These are phyloP conservation scores for Fusarium napiforme DNA, from an alignment of 2,329 filamentous ascomycete species.

Conservation along the genomic window DNA sequence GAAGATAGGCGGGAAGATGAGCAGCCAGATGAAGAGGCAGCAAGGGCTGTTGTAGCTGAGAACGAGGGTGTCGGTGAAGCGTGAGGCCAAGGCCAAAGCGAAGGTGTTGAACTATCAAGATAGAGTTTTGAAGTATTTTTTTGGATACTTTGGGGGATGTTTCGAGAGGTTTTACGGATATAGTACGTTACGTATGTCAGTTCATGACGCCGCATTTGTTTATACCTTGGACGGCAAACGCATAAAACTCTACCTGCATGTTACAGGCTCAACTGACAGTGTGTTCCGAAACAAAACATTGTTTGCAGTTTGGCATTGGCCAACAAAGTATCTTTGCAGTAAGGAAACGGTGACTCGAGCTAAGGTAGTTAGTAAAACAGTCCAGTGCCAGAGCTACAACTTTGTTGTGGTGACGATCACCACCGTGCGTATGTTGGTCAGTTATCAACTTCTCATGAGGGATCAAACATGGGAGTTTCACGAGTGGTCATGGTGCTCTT, in stretches of 20 bases:
- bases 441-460: background rate
- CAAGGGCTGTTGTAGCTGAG: constrained; percentile 42
- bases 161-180: background rate
- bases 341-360: background rate
- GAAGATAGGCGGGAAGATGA: constrained; percentile 60
- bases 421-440: background rate
- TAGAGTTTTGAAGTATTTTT: constrained; percentile 3
- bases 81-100: background rate
- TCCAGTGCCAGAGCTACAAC: background rate
- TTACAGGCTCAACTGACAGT: constrained; percentile 1
- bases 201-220: constrained; percentile 11
- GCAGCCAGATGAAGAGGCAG: constrained; percentile 47
- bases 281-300: constrained; percentile 16
- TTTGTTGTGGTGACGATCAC: background rate
- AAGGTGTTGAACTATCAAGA: constrained; percentile 7
- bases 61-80: constrained; percentile 49
- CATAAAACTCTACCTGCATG: constrained; percentile 1
- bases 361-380: background rate
- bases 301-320: constrained; percentile 4
- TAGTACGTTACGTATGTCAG: background rate
- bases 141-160: background rate
- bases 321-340: background rate
- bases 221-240: background rate
- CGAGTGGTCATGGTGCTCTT: background rate
- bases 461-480: background rate